phyloP scores from a whole-genome alignment of 2,329 filamentous ascomycete species.

The Neofusicoccum cordaticola region DNA sequence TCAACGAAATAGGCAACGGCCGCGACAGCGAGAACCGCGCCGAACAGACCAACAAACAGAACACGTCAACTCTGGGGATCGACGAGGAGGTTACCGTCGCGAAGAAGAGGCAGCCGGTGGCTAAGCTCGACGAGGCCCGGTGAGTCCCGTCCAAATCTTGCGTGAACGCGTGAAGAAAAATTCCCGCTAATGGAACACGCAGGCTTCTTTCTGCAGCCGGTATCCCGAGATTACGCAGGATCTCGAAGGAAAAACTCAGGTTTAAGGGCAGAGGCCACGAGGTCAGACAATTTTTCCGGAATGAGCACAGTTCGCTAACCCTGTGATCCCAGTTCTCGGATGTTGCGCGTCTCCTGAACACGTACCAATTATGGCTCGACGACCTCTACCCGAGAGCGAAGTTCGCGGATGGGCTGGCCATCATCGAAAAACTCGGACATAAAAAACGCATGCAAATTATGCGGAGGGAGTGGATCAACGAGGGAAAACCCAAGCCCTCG shows the following conservation, averaged over 20 bases:
- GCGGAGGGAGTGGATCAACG: conserved; percentile 80
- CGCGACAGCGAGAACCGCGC: conserved; percentile 18
- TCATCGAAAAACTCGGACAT: conserved; percentile 92
- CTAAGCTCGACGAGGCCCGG: conserved; percentile 84
- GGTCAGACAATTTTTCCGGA: conserved; percentile 44
- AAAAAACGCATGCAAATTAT: conserved; percentile 72
- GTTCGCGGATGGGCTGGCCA: conserved; percentile 82
- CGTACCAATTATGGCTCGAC: conserved; percentile 96
- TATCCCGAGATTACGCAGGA: conserved; percentile 75
- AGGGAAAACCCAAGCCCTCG: conserved; percentile 55
- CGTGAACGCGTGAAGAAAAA: not conserved
- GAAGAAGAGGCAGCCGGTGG: conserved; percentile 71
- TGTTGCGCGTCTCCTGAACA: conserved; percentile 73
- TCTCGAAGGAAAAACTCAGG: conserved; percentile 66
- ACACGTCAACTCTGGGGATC: conserved; percentile 60
- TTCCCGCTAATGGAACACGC: not conserved
- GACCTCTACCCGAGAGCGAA: conserved; percentile 92
- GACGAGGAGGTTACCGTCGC: conserved; percentile 82
- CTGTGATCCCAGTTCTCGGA: conserved; percentile 68
- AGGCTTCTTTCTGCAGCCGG: conserved; percentile 81
- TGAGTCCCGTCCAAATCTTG: conserved; percentile 33
- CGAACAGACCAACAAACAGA: conserved; percentile 14
- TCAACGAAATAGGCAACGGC: conserved; percentile 36
- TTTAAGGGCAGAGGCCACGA: conserved; percentile 95
- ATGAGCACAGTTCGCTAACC: conserved; percentile 10